These are phyloP conservation scores for Pleodorina starrii DNA, from an alignment of 139 green algal species.

Conservation along the genomic window DNA sequence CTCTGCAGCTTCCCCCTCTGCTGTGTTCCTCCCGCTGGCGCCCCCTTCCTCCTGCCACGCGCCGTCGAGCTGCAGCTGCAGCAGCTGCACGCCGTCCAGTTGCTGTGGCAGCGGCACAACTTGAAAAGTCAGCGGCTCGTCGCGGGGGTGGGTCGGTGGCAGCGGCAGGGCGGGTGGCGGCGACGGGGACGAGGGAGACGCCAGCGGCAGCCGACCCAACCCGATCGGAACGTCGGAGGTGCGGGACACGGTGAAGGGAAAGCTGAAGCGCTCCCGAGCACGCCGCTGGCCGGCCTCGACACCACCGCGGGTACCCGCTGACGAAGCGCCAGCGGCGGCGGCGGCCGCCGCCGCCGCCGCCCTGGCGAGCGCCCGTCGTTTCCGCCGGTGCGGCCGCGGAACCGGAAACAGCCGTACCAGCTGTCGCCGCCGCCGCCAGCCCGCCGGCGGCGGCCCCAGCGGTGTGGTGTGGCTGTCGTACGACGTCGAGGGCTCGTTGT, in stretches of 20 bases:
- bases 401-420: neutral
- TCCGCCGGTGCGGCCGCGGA: neutral
- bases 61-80: no score
- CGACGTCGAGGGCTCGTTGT: neutral
- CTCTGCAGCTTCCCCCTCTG: no score
- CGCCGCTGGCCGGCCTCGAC: neutral
- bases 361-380: neutral
- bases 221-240: slow-evolving; percentile 21
- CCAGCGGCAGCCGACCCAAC: neutral
- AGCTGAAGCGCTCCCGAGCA: neutral
- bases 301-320: no score
- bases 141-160: no score
- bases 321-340: neutral
- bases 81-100: no score
- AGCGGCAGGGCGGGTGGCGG: no score
- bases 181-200: no score
- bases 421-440: neutral
- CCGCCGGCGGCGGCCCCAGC: neutral
- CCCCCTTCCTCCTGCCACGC: no score
- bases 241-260: slow-evolving; percentile 21
- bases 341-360: neutral
- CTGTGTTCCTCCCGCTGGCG: no score
- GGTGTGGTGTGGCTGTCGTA: neutral
- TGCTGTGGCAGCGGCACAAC: no score
- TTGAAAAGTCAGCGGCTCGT: no score